phyloP scores from a whole-genome alignment of 495 filamentous ascomycete species.

The Aspergillus kassunensis region DNA sequence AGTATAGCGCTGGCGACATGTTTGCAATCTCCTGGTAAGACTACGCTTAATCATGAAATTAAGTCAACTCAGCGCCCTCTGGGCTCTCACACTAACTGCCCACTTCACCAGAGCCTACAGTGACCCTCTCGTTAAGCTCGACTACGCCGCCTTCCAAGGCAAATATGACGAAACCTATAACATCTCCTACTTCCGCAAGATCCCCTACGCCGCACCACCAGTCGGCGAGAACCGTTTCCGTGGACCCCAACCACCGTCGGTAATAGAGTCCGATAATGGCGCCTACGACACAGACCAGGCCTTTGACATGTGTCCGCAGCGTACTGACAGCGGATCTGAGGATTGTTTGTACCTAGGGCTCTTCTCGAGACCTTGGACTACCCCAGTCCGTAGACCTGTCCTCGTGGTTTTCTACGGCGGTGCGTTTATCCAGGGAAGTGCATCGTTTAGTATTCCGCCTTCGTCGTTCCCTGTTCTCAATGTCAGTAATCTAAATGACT shows the following conservation, averaged over 20 bases:
- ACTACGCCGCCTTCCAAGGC: constrained; percentile 58
- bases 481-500: constrained; percentile 41
- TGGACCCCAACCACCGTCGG: constrained; percentile 48
- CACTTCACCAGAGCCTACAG: constrained; percentile 16
- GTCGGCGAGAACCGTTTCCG: constrained; percentile 53
- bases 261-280: constrained; percentile 39
- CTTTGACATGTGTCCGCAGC: constrained; percentile 57
- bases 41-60: constrained; percentile 10
- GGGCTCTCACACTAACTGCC: constrained; percentile 8
- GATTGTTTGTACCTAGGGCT: constrained; percentile 60
- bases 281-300: constrained; percentile 53
- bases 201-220: constrained; percentile 57
- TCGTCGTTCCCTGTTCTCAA: constrained; percentile 55
- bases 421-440: constrained; percentile 56
- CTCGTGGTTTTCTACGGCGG: constrained; percentile 60
- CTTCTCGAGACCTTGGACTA: constrained; percentile 53
- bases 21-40: background rate
- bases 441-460: constrained; percentile 50
- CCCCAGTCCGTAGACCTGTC: constrained; percentile 45
- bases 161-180: constrained; percentile 49
- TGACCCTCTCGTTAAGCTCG: constrained; percentile 33
- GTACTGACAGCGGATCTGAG: constrained; percentile 56
- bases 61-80: background rate
- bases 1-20: no score
- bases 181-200: constrained; percentile 52